Percentiles rank a stretch among this genome's conserved stretches.
phyloP scores from a whole-genome alignment of 495 filamentous ascomycete species.

The Patellaria atrata region DNA sequence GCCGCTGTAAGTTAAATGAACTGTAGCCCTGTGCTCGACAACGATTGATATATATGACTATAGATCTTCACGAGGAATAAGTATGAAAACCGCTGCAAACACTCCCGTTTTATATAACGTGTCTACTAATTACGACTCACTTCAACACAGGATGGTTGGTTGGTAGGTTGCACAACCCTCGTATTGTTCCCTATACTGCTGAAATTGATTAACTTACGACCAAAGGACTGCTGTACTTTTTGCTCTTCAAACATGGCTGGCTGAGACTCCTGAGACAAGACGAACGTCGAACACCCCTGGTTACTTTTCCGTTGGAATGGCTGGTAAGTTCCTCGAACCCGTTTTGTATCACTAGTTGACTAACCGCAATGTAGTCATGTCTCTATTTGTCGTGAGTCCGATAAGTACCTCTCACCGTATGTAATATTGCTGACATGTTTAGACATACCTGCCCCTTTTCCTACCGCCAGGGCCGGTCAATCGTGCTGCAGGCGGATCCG shows the following conservation, averaged over 20 bases:
- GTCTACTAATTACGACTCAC: conserved; percentile 2
- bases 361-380: conserved; percentile 47
- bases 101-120: not conserved
- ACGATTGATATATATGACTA: conserved; percentile 8
- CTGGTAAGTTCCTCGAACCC: conserved; percentile 40
- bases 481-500: conserved; percentile 26
- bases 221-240: conserved; percentile 70
- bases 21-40: not conserved
- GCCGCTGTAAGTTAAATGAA: conserved; percentile 48
- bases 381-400: conserved; percentile 50
- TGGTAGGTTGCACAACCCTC: conserved; percentile 47
- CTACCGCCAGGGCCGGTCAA: conserved; percentile 42
- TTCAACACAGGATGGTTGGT: conserved; percentile 48
- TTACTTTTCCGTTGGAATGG: conserved; percentile 75
- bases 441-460: conserved; percentile 78
- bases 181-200: not conserved
- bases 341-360: conserved; percentile 7
- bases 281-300: conserved; percentile 55
- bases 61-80: conserved; percentile 83
- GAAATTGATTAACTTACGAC: conserved; percentile 4
- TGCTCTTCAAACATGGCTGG: conserved; percentile 72
- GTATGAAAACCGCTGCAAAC: conserved; percentile 32
- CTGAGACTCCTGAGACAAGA: conserved; percentile 64
- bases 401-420: not conserved
- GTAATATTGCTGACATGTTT: no score